Conservation (phyloP, 2,329 filamentous ascomycete genomes). For the Akanthomyces muscarius region DNA sequence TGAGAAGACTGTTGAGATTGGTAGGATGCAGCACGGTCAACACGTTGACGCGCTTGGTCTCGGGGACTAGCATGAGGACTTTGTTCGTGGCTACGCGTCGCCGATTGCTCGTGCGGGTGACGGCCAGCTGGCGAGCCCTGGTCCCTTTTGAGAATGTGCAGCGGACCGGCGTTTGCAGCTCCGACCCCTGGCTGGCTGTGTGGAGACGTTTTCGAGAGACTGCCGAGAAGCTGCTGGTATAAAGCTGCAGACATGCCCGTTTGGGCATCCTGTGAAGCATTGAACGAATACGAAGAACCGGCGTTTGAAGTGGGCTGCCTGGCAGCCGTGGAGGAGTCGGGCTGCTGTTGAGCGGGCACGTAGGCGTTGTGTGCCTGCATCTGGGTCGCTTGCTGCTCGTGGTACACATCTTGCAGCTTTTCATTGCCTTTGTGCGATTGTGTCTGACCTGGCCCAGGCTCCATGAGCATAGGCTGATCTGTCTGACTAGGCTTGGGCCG, state of each 20-base stretch:
- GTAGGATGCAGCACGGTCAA: slow-evolving; percentile 32
- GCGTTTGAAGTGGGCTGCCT: slow-evolving; percentile 6
- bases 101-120: slow-evolving; percentile 37
- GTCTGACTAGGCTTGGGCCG: slow-evolving; percentile 65
- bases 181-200: slow-evolving; percentile 28
- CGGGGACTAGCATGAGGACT: slow-evolving; percentile 43
- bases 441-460: slow-evolving; percentile 36
- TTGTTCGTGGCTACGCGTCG: slow-evolving; percentile 35
- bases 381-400: slow-evolving; percentile 29
- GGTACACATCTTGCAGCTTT: slow-evolving; percentile 27
- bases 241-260: slow-evolving; percentile 32
- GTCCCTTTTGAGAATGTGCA: slow-evolving; percentile 51
- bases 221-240: slow-evolving; percentile 38
- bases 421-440: slow-evolving; percentile 44
- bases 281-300: slow-evolving; percentile 16
- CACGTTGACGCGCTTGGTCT: slow-evolving; percentile 38
- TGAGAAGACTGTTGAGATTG: slow-evolving; percentile 26
- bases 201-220: slow-evolving; percentile 26
- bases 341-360: slow-evolving; percentile 17
- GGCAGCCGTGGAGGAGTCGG: slow-evolving; percentile 11
- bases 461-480: slow-evolving; percentile 40
- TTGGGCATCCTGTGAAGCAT: slow-evolving; percentile 36
- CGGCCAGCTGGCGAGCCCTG: slow-evolving; percentile 36
- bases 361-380: slow-evolving; percentile 18
- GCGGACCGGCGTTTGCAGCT: slow-evolving; percentile 30